A percentile compares a stretch with the other conserved stretches of the same genome.
These are phyloP conservation scores for Tympanopsis confertula DNA, from an alignment of 2,329 filamentous ascomycete species.

Conservation along the genomic window DNA sequence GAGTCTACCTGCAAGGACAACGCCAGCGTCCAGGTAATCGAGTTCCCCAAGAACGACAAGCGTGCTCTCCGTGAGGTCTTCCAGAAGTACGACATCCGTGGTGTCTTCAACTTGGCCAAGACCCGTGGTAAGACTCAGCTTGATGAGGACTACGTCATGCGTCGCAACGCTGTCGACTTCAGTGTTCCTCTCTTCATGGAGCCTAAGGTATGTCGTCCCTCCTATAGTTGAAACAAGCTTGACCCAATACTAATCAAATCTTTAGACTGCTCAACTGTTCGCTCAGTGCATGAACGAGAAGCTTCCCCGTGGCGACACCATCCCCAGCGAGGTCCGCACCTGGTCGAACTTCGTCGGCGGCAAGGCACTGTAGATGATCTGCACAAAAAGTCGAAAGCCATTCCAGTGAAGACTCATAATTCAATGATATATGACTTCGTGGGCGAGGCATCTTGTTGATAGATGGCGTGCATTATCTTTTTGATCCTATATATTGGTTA, in stretches of 20 bases:
- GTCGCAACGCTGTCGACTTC: constrained; percentile 95
- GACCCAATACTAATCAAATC: background rate
- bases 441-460: no score
- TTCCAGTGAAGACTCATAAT: no score
- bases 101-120: constrained; percentile 88
- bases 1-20: constrained; percentile 59
- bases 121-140: constrained; percentile 70
- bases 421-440: no score
- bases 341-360: constrained; percentile 94
- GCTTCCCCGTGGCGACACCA: constrained; percentile 75
- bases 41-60: constrained; percentile 96
- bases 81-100: constrained; percentile 89
- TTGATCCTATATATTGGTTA: no score
- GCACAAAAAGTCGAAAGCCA: no score
- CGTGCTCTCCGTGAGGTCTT: constrained; percentile 88
- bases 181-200: constrained; percentile 97
- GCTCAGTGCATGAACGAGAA: constrained; percentile 96
- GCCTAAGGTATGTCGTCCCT: constrained; percentile 61
- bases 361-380: constrained; percentile 65
- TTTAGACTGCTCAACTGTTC: constrained; percentile 84
- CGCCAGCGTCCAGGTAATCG: constrained; percentile 74
- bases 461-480: no score
- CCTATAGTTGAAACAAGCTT: background rate
- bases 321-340: constrained; percentile 78
- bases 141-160: constrained; percentile 97